These are phyloP conservation scores for Aspergillus tubingensis DNA, from an alignment of 2,329 filamentous ascomycete genomes.

Conservation along the genomic window DNA sequence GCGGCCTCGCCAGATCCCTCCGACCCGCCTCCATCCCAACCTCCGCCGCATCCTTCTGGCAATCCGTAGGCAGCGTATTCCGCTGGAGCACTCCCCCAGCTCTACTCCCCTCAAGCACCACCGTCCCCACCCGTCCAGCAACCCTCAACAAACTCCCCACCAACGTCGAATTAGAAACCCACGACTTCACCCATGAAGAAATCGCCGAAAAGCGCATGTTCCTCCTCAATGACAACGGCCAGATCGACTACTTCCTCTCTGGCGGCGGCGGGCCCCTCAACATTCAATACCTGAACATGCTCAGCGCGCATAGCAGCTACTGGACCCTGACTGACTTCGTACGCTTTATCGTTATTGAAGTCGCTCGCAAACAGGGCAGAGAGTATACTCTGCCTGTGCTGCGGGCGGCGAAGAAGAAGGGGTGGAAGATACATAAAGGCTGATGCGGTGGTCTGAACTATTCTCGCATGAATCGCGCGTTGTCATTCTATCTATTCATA, in stretches of 20 bases:
- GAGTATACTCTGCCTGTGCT: slow-evolving; percentile 57
- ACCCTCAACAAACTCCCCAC: slow-evolving; percentile 62
- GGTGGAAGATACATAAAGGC: slow-evolving; percentile 49
- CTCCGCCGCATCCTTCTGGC: slow-evolving; percentile 65
- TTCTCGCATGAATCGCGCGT: not conserved
- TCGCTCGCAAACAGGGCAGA: slow-evolving; percentile 72
- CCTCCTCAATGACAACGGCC: slow-evolving; percentile 91
- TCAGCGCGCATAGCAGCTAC: slow-evolving; percentile 92
- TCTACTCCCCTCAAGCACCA: slow-evolving; percentile 67
- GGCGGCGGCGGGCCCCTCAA: slow-evolving; percentile 85
- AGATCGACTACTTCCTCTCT: slow-evolving; percentile 86
- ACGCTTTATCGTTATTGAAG: slow-evolving; percentile 84
- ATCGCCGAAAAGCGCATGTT: slow-evolving; percentile 86
- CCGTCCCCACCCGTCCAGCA: slow-evolving; percentile 62
- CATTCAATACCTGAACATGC: slow-evolving; percentile 96
- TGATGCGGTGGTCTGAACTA: slow-evolving; percentile 6
- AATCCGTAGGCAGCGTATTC: slow-evolving; percentile 64
- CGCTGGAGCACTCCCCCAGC: slow-evolving; percentile 53
- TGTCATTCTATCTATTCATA: not conserved
- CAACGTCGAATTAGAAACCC: slow-evolving; percentile 88
- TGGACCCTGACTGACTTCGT: slow-evolving; percentile 88
- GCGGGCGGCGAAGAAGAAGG: slow-evolving; percentile 55
- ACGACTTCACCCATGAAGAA: slow-evolving; percentile 91
- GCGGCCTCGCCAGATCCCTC: slow-evolving; percentile 72
- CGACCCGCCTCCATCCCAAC: slow-evolving; percentile 78